Conservation (phyloP, 1,284 basidiomycete genomes). For the Tranzscheliella williamsii region DNA sequence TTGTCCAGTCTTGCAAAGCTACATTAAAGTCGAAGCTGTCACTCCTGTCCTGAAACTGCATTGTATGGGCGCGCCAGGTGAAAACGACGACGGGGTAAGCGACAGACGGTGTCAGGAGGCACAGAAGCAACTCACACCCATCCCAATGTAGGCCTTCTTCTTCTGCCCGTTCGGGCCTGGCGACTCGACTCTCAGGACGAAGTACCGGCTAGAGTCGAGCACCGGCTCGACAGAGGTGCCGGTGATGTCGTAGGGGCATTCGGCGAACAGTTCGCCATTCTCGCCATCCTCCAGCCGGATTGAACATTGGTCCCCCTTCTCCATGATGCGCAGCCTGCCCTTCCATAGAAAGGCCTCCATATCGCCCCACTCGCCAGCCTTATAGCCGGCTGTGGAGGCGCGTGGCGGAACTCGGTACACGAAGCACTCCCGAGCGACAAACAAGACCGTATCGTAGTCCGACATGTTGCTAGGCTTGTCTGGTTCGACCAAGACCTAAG, state of each 20-base stretch:
- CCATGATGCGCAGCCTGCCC: conserved; percentile 80
- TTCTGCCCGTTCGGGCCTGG: conserved; percentile 36
- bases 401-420: conserved; percentile 70
- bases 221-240: conserved; percentile 87
- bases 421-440: conserved; percentile 81
- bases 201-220: conserved; percentile 92
- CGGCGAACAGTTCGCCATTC: conserved; percentile 76
- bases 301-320: conserved; percentile 62
- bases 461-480: no score
- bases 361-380: conserved; percentile 68
- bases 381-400: conserved; percentile 67
- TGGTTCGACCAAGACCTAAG: no score
- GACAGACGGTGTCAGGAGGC: no score
- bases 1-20: conserved; percentile 90
- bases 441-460: conserved; percentile 76
- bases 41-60: conserved; percentile 53
- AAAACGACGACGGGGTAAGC: no score
- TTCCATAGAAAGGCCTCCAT: conserved; percentile 81
- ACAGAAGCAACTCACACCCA: conserved; percentile 46
- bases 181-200: conserved; percentile 79
- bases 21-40: conserved; percentile 60
- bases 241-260: conserved; percentile 79
- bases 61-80: no score
- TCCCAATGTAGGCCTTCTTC: conserved; percentile 55
- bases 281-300: conserved; percentile 54